Evolutionary conservation across 2,329 filamentous ascomycete genomes (phyloP).

Genomic region (Microsporum canis): DNA sequence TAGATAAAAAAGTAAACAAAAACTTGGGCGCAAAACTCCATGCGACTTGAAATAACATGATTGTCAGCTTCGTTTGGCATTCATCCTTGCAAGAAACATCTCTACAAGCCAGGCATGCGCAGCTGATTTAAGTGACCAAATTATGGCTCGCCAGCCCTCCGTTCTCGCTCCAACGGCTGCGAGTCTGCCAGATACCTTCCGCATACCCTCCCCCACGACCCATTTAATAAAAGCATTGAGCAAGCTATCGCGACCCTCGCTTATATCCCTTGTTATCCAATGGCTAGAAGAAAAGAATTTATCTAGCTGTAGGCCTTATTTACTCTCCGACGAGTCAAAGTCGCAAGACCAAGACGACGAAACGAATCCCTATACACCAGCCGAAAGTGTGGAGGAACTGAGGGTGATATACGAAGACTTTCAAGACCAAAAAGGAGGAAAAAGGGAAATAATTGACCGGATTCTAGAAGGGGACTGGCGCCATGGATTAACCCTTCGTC

Average conservation of each 20-base stretch:
- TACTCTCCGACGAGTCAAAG: conserved; percentile 22
- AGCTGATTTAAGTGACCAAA: neutral
- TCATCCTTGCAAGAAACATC: neutral
- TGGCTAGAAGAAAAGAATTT: conserved; percentile 64
- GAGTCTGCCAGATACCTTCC: conserved; percentile 59
- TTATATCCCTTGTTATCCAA: conserved; percentile 60
- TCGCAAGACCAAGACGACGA: conserved; percentile 46
- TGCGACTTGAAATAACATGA: too few relatives aligned
- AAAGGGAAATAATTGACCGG: conserved; percentile 45
- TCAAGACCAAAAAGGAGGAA: conserved; percentile 42
- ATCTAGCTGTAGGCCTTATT: conserved; percentile 48
- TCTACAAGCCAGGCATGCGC: neutral
- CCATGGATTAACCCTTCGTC: conserved; percentile 43
- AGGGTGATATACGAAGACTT: conserved; percentile 53
- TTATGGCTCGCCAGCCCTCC: conserved; percentile 13
- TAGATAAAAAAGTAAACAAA: too few relatives aligned
- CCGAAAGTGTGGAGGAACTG: conserved; percentile 54
- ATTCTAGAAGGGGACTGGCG: conserved; percentile 49
- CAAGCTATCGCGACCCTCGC: conserved; percentile 58
- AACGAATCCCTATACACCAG: conserved; percentile 58
- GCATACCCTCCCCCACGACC: conserved; percentile 54
- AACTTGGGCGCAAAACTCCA: too few relatives aligned
- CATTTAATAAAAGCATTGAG: conserved; percentile 55
- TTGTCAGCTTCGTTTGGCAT: too few relatives aligned
- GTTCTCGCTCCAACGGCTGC: conserved; percentile 54